Evolutionary conservation across 73 alveolate genomes (phyloP).

Genomic region (Symbiodinium pilosum): DNA sequence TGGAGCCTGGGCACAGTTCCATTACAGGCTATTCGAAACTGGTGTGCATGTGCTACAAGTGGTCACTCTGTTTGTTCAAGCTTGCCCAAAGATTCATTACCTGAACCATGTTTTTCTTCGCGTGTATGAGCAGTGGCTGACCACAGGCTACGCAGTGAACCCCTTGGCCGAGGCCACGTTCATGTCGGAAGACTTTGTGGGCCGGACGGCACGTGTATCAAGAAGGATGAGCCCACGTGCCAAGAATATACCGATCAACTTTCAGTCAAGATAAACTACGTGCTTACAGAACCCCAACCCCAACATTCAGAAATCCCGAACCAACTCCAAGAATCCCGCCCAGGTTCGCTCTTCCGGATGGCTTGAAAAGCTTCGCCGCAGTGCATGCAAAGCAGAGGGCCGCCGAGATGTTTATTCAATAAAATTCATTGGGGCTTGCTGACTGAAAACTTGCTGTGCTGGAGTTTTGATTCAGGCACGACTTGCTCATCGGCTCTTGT

Average conservation of each 20-base stretch:
- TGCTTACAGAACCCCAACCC: not conserved
- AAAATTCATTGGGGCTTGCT: not conserved
- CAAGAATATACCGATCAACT: not conserved
- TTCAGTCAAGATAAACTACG: not conserved
- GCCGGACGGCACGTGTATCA: not conserved
- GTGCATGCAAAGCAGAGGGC: not conserved
- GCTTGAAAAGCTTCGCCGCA: not conserved
- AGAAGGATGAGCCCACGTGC: not conserved
- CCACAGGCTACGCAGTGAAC: no score
- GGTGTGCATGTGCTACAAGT: not conserved
- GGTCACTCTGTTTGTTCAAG: not conserved
- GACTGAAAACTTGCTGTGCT: not conserved
- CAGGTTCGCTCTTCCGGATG: not conserved
- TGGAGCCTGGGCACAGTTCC: not conserved
- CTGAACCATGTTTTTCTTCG: not conserved
- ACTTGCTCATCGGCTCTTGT: not conserved
- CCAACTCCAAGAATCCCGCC: not conserved
- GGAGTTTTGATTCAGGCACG: not conserved
- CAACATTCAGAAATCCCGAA: not conserved
- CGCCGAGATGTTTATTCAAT: not conserved
- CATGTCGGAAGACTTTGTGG: slow-evolving; percentile 57
- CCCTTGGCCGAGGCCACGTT: slow-evolving; percentile 12
- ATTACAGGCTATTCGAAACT: not conserved
- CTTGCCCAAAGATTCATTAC: slow-evolving; percentile 5
- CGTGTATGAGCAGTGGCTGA: no score